phyloP scores from a whole-genome alignment of 1,284 basidiomycete species.

The Leccinum variabile region DNA sequence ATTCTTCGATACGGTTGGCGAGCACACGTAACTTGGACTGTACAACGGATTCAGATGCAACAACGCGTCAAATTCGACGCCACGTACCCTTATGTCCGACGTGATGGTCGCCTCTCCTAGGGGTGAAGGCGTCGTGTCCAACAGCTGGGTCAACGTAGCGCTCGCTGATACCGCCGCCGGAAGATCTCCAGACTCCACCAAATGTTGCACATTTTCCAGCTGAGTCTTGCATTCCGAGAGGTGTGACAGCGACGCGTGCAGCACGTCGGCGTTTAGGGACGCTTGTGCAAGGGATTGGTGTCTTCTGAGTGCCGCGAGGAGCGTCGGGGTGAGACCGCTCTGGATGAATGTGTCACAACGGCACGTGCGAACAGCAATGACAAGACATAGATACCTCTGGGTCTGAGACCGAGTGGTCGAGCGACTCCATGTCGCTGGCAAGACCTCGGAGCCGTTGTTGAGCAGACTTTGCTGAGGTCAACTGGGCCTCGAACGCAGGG shows the following conservation, averaged over 20 bases:
- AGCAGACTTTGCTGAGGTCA: constrained; percentile 59
- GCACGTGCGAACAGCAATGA: constrained; percentile 1
- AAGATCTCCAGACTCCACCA: constrained; percentile 57
- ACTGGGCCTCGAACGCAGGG: constrained; percentile 62
- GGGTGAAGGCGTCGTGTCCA: constrained; percentile 52
- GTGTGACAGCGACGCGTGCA: constrained; percentile 52
- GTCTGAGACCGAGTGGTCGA: constrained; percentile 52
- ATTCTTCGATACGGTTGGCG: constrained; percentile 64
- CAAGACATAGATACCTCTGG: constrained; percentile 47
- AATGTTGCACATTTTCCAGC: constrained; percentile 41
- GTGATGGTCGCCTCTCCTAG: constrained; percentile 52
- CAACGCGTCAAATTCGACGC: background rate
- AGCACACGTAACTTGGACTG: constrained; percentile 57
- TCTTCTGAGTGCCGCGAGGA: constrained; percentile 50
- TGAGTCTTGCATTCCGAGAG: constrained; percentile 50
- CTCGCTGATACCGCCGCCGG: constrained; percentile 55
- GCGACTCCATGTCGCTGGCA: constrained; percentile 49
- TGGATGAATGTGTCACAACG: constrained; percentile 33
- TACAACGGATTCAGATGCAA: constrained; percentile 6
- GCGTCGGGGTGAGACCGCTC: constrained; percentile 64
- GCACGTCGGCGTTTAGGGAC: constrained; percentile 51
- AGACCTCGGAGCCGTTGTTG: constrained; percentile 58
- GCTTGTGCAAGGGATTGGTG: constrained; percentile 65
- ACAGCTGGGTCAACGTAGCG: constrained; percentile 41
- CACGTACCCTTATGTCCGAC: constrained; percentile 56